Percentiles rank a stretch among this genome's conserved stretches.
Evolutionary conservation across 164 flowering plant species (phyloP).

Genomic region (Magnolia officinalis): DNA sequence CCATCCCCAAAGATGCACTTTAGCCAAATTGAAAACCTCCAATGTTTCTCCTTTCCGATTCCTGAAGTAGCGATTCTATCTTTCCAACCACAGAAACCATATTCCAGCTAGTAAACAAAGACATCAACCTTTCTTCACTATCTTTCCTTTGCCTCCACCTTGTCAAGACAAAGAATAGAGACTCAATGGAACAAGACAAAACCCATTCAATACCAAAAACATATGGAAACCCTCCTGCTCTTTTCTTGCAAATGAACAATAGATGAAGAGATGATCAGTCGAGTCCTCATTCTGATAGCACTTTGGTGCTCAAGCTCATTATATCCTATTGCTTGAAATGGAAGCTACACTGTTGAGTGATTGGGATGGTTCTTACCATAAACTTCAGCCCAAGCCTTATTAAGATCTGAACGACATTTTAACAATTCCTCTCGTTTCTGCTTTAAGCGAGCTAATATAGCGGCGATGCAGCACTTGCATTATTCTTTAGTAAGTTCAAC

Average conservation of each 20-base stretch:
- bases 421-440: slow-evolving; percentile 97
- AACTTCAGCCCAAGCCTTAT: slow-evolving; percentile 92
- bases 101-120: not conserved
- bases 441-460: slow-evolving; percentile 77
- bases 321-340: slow-evolving; percentile 97
- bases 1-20: not conserved
- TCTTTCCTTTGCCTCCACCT: no score
- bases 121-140: slow-evolving; percentile 27
- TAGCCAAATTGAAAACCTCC: no score
- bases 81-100: no score
- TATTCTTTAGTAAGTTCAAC: slow-evolving; percentile 77
- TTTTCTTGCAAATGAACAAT: no score
- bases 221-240: no score
- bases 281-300: no score
- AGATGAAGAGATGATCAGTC: no score
- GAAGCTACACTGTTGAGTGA: slow-evolving; percentile 97
- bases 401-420: slow-evolving; percentile 80
- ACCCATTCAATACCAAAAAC: no score
- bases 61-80: no score
- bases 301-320: slow-evolving; percentile 90
- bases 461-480: slow-evolving; percentile 81
- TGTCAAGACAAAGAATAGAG: no score
- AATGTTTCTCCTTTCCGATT: no score
- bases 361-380: slow-evolving; percentile 86
- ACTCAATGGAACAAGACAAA: no score